These are phyloP conservation scores for Podila minutissima DNA, from an alignment of 192 early-diverging fungal species.

Conservation along the genomic window DNA sequence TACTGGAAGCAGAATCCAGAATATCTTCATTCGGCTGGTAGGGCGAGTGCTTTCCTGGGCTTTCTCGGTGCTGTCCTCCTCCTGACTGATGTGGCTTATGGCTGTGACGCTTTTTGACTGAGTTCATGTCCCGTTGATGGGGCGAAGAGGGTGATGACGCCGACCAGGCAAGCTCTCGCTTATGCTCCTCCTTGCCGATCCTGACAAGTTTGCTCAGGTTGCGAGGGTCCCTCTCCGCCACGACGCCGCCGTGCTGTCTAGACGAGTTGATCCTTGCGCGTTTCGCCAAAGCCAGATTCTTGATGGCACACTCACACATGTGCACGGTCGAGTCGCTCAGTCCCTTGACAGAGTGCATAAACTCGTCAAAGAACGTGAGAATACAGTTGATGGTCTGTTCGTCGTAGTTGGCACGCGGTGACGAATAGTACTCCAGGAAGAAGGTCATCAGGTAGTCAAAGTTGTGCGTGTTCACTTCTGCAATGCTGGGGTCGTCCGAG, in stretches of 20 bases:
- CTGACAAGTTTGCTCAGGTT: constrained; percentile 34
- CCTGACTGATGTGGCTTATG: constrained; percentile 6
- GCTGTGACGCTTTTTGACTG: constrained; percentile 17
- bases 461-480: constrained; percentile 2
- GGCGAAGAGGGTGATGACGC: constrained; percentile 15
- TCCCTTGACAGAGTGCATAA: constrained; percentile 33
- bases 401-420: constrained; percentile 20
- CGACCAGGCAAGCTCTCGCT: constrained; percentile 10
- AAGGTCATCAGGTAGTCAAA: constrained; percentile 35
- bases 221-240: neutral
- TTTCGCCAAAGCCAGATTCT: constrained; percentile 44
- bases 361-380: constrained; percentile 45
- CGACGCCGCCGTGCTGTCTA: neutral
- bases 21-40: neutral
- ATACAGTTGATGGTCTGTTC: constrained; percentile 41
- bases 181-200: constrained; percentile 35
- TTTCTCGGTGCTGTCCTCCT: constrained; percentile 10
- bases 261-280: constrained; percentile 20
- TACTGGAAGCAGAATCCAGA: neutral
- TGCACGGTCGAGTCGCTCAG: constrained; percentile 41
- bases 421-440: constrained; percentile 38
- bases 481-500: constrained; percentile 17
- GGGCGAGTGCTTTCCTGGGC: neutral
- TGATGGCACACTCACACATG: constrained; percentile 37
- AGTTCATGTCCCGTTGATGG: neutral